Percentiles rank a stretch among this genome's conserved stretches.
These are phyloP conservation scores for Paramecium bursaria DNA, from an alignment of 73 alveolate species.

Conservation along the genomic window DNA sequence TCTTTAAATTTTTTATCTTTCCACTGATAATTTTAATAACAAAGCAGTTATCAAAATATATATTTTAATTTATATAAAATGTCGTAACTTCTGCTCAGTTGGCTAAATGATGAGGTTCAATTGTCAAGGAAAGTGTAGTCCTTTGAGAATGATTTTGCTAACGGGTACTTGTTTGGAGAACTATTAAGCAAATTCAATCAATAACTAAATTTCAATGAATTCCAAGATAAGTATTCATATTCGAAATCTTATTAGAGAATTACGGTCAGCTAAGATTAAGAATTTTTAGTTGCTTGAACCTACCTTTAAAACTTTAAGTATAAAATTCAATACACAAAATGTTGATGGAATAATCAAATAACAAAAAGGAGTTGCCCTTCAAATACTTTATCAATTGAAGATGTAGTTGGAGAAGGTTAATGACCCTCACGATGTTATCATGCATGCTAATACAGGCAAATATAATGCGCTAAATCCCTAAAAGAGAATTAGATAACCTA, in stretches of 20 bases:
- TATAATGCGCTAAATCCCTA: conserved; percentile 79
- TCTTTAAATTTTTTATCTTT: no score
- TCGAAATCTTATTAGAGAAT: conserved; percentile 69
- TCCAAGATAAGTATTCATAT: conserved; percentile 81
- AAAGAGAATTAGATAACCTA: conserved; percentile 78
- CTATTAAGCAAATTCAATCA: conserved; percentile 94
- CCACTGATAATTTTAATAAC: no score
- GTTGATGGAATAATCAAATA: conserved; percentile 86
- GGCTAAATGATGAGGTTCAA: conserved; percentile 95
- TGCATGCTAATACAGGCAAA: conserved; percentile 80
- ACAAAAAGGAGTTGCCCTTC: conserved; percentile 86
- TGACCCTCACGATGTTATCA: conserved; percentile 84
- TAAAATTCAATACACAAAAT: conserved; percentile 86
- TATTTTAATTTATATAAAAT: no score
- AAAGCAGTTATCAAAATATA: no score
- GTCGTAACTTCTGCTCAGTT: conserved; percentile 82
- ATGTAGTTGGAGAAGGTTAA: conserved; percentile 82
- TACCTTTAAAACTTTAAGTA: conserved; percentile 88
- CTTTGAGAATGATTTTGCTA: conserved; percentile 95
- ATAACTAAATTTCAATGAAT: conserved; percentile 86
- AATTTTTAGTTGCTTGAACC: conserved; percentile 88
- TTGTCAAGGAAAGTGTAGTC: conserved; percentile 85
- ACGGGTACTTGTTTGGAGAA: conserved; percentile 97
- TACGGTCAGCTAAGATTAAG: conserved; percentile 85
- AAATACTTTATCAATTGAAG: conserved; percentile 80